A percentile compares a stretch with the other conserved stretches of the same genome.
phyloP scores from a whole-genome alignment of 2,329 filamentous ascomycete species.

The Coleophoma cylindrospora region DNA sequence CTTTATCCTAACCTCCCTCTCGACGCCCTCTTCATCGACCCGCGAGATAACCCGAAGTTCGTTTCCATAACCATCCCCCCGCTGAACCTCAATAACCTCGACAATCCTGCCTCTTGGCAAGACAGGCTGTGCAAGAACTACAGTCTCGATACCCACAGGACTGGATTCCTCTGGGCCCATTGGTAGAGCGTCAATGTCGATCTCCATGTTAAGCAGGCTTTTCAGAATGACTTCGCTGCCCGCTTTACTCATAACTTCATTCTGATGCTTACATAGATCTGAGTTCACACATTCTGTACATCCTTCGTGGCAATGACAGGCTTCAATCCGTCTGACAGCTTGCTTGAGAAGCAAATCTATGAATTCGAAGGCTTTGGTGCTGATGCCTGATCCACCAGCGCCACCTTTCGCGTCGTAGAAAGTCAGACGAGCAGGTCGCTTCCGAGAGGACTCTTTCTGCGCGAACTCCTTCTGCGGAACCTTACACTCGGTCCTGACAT shows the following conservation, averaged over 20 bases:
- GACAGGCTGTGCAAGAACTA: slow-evolving; percentile 69
- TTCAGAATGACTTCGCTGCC: slow-evolving; percentile 79
- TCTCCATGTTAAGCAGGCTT: slow-evolving; percentile 66
- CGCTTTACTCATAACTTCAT: slow-evolving; percentile 90
- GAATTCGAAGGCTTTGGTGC: slow-evolving; percentile 90
- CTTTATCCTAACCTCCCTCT: slow-evolving; percentile 21
- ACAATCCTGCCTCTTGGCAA: slow-evolving; percentile 15
- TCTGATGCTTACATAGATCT: slow-evolving; percentile 78
- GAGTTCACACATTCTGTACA: slow-evolving; percentile 89
- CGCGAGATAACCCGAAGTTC: slow-evolving; percentile 17
- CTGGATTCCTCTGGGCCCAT: slow-evolving; percentile 74
- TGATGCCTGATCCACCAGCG: slow-evolving; percentile 76
- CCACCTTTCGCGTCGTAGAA: slow-evolving; percentile 97
- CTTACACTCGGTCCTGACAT: slow-evolving; percentile 94
- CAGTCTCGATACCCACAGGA: slow-evolving; percentile 74
- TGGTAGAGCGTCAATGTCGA: slow-evolving; percentile 79
- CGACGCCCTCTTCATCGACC: slow-evolving; percentile 17
- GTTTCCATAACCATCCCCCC: slow-evolving; percentile 21
- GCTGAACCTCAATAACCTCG: slow-evolving; percentile 16
- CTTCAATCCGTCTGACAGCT: slow-evolving; percentile 70
- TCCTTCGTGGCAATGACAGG: slow-evolving; percentile 71
- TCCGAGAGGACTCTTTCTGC: slow-evolving; percentile 61
- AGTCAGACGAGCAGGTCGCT: slow-evolving; percentile 80
- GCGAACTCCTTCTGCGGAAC: slow-evolving; percentile 82
- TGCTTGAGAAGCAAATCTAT: slow-evolving; percentile 72